Evolutionary conservation across 495 filamentous ascomycete genomes (phyloP), one percentile per base, ranked within the genome.

Genomic region (Aspergillus carlsbadensis): DNA sequence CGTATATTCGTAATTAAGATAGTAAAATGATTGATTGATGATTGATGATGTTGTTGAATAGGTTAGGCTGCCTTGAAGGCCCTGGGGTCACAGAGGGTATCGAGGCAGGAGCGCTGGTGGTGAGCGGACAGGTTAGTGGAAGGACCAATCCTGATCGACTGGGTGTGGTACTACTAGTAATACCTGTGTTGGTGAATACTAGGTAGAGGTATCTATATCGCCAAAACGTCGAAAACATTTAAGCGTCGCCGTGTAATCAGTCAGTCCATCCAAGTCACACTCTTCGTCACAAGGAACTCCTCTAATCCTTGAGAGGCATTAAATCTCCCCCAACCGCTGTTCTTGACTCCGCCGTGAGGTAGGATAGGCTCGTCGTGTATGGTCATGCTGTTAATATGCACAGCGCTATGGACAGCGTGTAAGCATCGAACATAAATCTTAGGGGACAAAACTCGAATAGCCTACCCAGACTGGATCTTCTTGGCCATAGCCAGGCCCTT

Each of bases 301-400:
- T 87, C 73, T 45, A 86, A 52, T 0, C 83, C 83, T 61, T 76
- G 75, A 20, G 65, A 67, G 0, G 70, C 74, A 64, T 83, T 83
- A 62, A 86, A 86, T 8, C 83, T 67, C 0, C 91, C 92, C 74
- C 83, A 92, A 3, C 92, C 92, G 61, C 87, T 91, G 50, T 84
- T 82, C 80, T 96, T 96, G 49, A 85, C 83, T 18, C 91, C 92
- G 13, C 92, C 91, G 72, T 95, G 91, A 14, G 91, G 90, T 46
- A 95, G 67, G 17, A 74, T 77, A 2, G 84, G 74, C 73, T 96
- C 91, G 62, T 96, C 92, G 62, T 96, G 90, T 6, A 96, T 83
- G 0, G 85, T 89, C 88, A 92, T 92, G 56, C 76, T 83, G 65
- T 96, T 96, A 64, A 96, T 91, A 70, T 96, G 91, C 21, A 96